Percentiles rank a stretch among this genome's conserved stretches.
Conservation (phyloP, 169 alveolate genomes). For the Theileria parva region DNA sequence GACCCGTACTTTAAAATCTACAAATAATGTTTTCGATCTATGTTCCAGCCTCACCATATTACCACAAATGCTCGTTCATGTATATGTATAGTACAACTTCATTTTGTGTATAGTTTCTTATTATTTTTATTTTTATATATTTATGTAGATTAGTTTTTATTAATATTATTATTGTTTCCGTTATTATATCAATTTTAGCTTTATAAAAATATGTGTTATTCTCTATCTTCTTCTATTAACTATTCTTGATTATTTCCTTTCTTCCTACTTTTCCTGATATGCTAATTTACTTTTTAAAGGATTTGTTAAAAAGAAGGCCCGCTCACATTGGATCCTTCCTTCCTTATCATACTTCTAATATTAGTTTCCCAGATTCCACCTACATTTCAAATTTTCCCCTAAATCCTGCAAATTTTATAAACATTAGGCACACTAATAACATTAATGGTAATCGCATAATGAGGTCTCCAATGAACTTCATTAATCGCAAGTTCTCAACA, state of each 20-base stretch:
- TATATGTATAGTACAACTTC: too few species aligned
- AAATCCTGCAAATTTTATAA: background rate
- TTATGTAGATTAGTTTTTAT: background rate
- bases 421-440: too few species aligned
- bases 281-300: background rate
- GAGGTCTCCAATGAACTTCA: background rate
- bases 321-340: background rate
- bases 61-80: background rate
- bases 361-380: background rate
- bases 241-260: background rate
- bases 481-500: background rate
- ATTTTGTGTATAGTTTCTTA: background rate
- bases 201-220: background rate
- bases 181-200: background rate
- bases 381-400: background rate
- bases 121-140: background rate
- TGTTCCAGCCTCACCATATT: background rate
- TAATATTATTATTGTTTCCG: background rate
- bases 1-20: background rate
- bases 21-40: too few species aligned
- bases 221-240: background rate
- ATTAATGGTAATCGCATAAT: background rate
- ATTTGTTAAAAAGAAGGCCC: background rate
- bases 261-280: background rate
- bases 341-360: background rate